Evolutionary conservation across 2,329 filamentous ascomycete species (phyloP).

Genomic region (Eurotiales sp.): DNA sequence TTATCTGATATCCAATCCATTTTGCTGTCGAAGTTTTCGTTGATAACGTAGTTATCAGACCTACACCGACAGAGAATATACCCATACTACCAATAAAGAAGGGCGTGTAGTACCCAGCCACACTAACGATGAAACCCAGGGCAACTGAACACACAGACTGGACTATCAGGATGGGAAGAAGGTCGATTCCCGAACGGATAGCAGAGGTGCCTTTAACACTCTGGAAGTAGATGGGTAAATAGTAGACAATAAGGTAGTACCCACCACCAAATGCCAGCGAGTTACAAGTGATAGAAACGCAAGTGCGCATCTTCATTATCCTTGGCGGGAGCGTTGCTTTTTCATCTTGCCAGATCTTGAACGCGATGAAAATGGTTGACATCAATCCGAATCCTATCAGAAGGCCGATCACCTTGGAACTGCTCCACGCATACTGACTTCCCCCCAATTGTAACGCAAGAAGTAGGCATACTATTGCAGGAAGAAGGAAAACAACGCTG

Average conservation of each 20-base stretch:
- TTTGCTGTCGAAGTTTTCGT: constrained; percentile 17
- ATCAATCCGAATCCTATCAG: no score
- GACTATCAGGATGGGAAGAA: constrained; percentile 40
- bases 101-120: constrained; percentile 24
- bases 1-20: constrained; percentile 32
- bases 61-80: constrained; percentile 19
- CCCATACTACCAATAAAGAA: constrained; percentile 24
- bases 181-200: constrained; percentile 37
- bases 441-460: no score
- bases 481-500: no score
- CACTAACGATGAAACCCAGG: constrained; percentile 25
- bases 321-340: no score
- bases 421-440: no score
- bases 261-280: no score
- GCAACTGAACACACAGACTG: constrained; percentile 25
- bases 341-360: no score
- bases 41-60: constrained; percentile 18
- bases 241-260: constrained; percentile 41
- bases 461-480: no score
- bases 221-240: constrained; percentile 49
- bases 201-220: constrained; percentile 30
- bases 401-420: no score
- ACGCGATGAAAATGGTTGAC: no score
- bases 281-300: no score
- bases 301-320: no score